Percentiles rank a stretch among this genome's conserved stretches.
These are phyloP conservation scores for Glycine soja DNA, from an alignment of 306 rosid species.

Conservation along the genomic window DNA sequence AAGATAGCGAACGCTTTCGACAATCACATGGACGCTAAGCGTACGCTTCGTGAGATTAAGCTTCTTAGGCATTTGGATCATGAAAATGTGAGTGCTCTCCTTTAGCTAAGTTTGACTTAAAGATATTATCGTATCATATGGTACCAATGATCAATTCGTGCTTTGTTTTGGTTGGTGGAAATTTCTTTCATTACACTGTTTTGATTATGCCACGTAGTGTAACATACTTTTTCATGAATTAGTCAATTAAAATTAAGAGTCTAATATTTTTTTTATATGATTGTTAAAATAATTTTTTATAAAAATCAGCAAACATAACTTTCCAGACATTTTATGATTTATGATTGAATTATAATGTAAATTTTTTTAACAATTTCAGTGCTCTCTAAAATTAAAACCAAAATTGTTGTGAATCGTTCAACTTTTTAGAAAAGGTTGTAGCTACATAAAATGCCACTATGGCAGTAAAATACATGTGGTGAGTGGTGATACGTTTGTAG, in stretches of 20 bases:
- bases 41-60: conserved; percentile 98
- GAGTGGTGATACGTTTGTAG: background rate
- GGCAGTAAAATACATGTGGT: conserved; percentile 2
- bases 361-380: too few species aligned
- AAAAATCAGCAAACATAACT: background rate
- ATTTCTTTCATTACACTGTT: too few species aligned
- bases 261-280: too few species aligned
- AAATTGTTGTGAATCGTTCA: background rate
- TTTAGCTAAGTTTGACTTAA: background rate
- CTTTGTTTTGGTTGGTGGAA: background rate
- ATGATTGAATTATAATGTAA: too few species aligned
- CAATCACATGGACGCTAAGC: conserved; percentile 96
- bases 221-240: too few species aligned
- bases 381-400: background rate
- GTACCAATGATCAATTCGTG: background rate
- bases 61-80: conserved; percentile 96
- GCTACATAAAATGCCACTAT: background rate
- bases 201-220: too few species aligned
- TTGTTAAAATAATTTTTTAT: too few species aligned
- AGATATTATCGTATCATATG: background rate
- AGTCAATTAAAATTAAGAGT: too few species aligned
- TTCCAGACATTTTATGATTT: too few species aligned
- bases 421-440: background rate
- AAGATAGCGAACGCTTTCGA: conserved; percentile 95
- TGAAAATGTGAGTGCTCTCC: conserved; percentile 72